Evolutionary conservation across 305 asterid species (phyloP).

Genomic region (Solanum chacoense): DNA sequence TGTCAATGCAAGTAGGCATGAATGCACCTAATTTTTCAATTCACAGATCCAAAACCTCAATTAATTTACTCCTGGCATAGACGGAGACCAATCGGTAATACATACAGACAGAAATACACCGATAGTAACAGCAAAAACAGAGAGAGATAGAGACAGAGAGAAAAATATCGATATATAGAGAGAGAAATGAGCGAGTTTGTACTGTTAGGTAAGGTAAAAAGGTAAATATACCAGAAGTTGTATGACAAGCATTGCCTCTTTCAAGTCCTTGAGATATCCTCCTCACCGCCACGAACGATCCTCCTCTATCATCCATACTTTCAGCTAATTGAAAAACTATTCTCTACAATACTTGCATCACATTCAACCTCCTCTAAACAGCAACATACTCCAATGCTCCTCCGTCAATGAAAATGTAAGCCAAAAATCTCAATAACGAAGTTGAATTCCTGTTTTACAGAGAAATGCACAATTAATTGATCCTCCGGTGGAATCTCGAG

Average conservation of each 20-base stretch:
- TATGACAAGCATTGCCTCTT: constrained; percentile 74
- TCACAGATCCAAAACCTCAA: constrained; percentile 10
- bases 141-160: background rate
- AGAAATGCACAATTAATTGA: background rate
- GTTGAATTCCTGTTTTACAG: background rate
- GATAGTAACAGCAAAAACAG: background rate
- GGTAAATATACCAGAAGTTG: constrained; percentile 25
- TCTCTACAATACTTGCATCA: background rate
- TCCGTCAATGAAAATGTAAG: background rate
- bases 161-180: background rate
- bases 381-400: background rate
- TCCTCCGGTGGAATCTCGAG: background rate
- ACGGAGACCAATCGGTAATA: background rate
- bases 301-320: constrained; percentile 76
- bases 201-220: background rate
- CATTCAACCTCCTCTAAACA: background rate
- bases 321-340: background rate
- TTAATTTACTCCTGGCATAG: constrained; percentile 2
- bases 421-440: background rate
- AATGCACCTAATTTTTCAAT: constrained; percentile 4
- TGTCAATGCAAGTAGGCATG: constrained; percentile 12
- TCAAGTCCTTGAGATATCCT: constrained; percentile 90
- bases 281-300: constrained; percentile 91
- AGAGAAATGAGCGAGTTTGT: background rate
- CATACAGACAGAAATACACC: background rate